phyloP scores from a whole-genome alignment of 805 yeast genomes.

The Metschnikowia gelsemii region DNA sequence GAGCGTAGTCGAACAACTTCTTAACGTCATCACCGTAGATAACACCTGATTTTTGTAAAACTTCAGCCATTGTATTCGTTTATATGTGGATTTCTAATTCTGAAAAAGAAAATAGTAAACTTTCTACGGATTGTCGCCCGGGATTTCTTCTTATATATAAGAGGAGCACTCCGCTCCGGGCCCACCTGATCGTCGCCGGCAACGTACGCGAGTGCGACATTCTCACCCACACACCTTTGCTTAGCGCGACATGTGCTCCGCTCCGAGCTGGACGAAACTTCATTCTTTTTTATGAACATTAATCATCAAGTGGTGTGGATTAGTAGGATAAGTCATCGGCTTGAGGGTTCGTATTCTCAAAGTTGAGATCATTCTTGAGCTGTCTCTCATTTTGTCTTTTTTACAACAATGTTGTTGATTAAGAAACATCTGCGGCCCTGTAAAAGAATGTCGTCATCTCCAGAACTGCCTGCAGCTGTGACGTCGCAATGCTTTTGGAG shows the following conservation, averaged over 20 bases:
- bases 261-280: conserved; percentile 6
- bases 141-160: conserved; percentile 13
- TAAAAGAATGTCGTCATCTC: conserved; percentile 12
- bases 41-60: conserved; percentile 87
- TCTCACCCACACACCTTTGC: conserved; percentile 6
- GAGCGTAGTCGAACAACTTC: conserved; percentile 85
- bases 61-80: conserved; percentile 20
- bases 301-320: no score
- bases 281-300: neutral
- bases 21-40: conserved; percentile 97
- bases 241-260: conserved; percentile 14
- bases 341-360: no score
- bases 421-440: conserved; percentile 1
- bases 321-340: no score
- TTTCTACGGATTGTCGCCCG: neutral
- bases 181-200: conserved; percentile 12
- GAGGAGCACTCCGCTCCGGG: conserved; percentile 27
- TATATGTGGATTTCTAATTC: conserved; percentile 4
- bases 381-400: no score
- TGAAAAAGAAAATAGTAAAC: neutral
- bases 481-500: conserved; percentile 9
- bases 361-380: no score
- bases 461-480: conserved; percentile 7
- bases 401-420: neutral
- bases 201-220: conserved; percentile 14